A percentile compares a stretch with the other conserved stretches of the same genome.
Evolutionary conservation across 2,329 filamentous ascomycete genomes (phyloP).

Genomic region (Phialophora expanda): DNA sequence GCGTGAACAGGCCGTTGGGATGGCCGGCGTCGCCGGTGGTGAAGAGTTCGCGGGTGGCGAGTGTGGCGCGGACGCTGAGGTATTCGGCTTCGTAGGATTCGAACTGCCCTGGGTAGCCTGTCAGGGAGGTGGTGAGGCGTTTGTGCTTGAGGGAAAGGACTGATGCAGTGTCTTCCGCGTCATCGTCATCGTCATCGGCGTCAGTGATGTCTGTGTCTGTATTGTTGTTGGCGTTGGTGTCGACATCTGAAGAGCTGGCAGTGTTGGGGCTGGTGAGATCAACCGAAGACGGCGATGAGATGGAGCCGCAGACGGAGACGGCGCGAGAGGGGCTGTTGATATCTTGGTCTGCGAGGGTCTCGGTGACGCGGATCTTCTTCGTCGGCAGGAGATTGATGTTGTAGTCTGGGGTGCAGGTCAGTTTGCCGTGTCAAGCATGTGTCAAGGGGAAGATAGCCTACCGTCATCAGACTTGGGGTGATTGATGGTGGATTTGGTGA

Average conservation of each 20-base stretch:
- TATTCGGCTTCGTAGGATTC: conserved; percentile 28
- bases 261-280: background rate
- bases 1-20: conserved; percentile 31
- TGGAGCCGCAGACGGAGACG: conserved; percentile 23
- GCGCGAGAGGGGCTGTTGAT: conserved; percentile 20
- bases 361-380: conserved; percentile 28
- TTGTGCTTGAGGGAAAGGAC: conserved; percentile 14
- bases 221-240: background rate
- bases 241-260: background rate
- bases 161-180: conserved; percentile 2
- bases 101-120: conserved; percentile 32
- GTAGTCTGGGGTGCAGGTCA: conserved; percentile 16
- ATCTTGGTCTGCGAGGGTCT: conserved; percentile 17
- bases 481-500: conserved; percentile 21
- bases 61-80: conserved; percentile 15
- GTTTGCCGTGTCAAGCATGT: background rate
- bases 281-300: background rate
- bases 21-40: conserved; percentile 29
- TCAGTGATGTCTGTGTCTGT: conserved; percentile 11
- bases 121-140: conserved; percentile 9
- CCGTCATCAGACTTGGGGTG: conserved; percentile 13
- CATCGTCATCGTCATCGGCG: conserved; percentile 7
- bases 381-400: conserved; percentile 24
- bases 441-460: conserved; percentile 1
- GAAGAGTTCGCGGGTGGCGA: conserved; percentile 6